Evolutionary conservation across 805 yeast species (phyloP), one percentile per base, ranked within the genome.

Genomic region (Kazachstania psychrophila): DNA sequence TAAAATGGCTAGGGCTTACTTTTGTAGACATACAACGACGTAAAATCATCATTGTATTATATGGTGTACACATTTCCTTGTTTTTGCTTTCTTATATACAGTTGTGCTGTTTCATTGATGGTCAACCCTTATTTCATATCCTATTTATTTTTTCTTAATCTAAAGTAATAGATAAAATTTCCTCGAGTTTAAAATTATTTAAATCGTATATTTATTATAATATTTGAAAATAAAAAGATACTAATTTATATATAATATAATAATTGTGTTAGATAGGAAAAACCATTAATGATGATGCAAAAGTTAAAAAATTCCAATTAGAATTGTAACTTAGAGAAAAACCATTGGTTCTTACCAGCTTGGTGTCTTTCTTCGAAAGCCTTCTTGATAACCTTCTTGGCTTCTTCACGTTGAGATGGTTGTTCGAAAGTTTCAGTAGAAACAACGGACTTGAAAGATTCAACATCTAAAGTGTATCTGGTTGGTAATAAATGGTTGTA

Each of bases 401-500:
- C 97, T 69, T 89, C 96, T 72, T 80, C 94, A 70, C 94, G 83
- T 74, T 88, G 96, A 53, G 96, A 75, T 71, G 97, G 96, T 78
- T 92, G 96, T 65, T 75, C 76, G 69, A 92, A 82, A 63, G 97
- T 77, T 69, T 89, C 98, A 60, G 89, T 74, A 60, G 95, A 72
- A 63, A 92, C 83, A 60, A 77, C 81, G 62, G 82, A 63, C 79
- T 92, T 92, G 79, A 92, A 81, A 56, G 85, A 72, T 69, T 92
- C 97, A 63, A 89, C 92, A 68, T 92, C 97, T 64, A 92, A 79
- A 47, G 95, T 77, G 84, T 92, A 92, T 78, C 98, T 88, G 66
- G 98, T 92, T 77, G 98, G 98, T 89, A 92, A 81, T 70, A 92
- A 77, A 73, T 92, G 98, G 87, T 87, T 87, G 95, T 88, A 92